Conservation (phyloP, 2,329 filamentous ascomycete species). For the Xylaria sp. region DNA sequence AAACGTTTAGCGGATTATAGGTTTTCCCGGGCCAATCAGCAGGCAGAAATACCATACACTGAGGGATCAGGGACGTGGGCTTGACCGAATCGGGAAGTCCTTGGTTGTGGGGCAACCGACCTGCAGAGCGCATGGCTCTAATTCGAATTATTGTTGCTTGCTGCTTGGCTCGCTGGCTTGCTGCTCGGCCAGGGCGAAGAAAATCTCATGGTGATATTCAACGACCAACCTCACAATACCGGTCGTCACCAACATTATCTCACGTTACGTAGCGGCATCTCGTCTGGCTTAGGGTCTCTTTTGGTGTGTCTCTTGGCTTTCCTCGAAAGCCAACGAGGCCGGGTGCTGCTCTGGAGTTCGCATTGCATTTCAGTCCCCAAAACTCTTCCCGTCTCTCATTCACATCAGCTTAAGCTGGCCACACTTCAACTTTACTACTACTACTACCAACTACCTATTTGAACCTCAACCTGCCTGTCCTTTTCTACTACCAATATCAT, state of each 20-base stretch:
- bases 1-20: slow-evolving; percentile 45
- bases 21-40: slow-evolving; percentile 47
- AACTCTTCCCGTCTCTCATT: slow-evolving; percentile 31
- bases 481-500: background rate
- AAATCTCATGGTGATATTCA: slow-evolving; percentile 48
- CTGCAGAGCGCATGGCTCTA: slow-evolving; percentile 35
- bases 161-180: slow-evolving; percentile 32
- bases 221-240: slow-evolving; percentile 27
- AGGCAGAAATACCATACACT: background rate
- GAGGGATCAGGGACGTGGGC: slow-evolving; percentile 38
- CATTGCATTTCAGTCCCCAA: slow-evolving; percentile 13
- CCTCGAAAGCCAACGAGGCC: slow-evolving; percentile 9
- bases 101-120: slow-evolving; percentile 31
- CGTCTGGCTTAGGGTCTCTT: slow-evolving; percentile 26
- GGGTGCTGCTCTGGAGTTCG: background rate
- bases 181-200: slow-evolving; percentile 40
- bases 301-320: slow-evolving; percentile 29
- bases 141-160: slow-evolving; percentile 35
- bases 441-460: background rate
- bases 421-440: background rate
- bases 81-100: slow-evolving; percentile 48
- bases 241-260: slow-evolving; percentile 30
- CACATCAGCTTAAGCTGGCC: slow-evolving; percentile 21
- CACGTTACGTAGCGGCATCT: slow-evolving; percentile 24
- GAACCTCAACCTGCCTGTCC: background rate